Conservation (phyloP, 139 green algal species). For the Tetraselmis chui region DNA sequence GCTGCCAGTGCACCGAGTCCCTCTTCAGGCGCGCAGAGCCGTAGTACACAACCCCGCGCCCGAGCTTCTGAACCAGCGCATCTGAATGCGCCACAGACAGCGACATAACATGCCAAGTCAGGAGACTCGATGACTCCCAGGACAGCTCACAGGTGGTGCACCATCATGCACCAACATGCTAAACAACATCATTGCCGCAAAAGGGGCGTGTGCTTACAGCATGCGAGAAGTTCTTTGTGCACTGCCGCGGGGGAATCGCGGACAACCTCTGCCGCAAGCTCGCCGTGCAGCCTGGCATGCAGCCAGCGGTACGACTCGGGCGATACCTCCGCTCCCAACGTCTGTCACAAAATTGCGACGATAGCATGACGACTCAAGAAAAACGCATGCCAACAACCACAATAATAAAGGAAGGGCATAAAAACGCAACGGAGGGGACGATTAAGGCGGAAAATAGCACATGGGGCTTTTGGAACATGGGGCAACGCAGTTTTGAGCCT, state of each 20-base stretch:
- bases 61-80: constrained; percentile 45
- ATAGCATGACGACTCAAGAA: too few relatives aligned
- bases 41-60: constrained; percentile 61
- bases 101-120: not conserved
- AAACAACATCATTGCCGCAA: too few relatives aligned
- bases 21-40: constrained; percentile 42
- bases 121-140: too few relatives aligned
- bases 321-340: constrained; percentile 46
- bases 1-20: constrained; percentile 32
- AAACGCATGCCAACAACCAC: too few relatives aligned
- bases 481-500: constrained; percentile 3
- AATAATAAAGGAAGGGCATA: too few relatives aligned
- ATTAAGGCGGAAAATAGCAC: too few relatives aligned
- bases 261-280: constrained; percentile 43
- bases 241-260: constrained; percentile 35
- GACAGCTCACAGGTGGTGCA: too few relatives aligned
- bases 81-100: constrained; percentile 9
- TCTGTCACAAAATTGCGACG: not conserved
- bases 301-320: constrained; percentile 44
- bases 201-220: constrained; percentile 16
- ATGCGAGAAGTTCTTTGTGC: constrained; percentile 50
- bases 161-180: too few relatives aligned
- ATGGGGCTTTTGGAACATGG: too few relatives aligned
- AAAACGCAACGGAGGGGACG: too few relatives aligned
- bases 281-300: constrained; percentile 35